Base-by-base conservation (phyloP, 805 yeast genomes). In the Cephaloascus albidus region DNA sequence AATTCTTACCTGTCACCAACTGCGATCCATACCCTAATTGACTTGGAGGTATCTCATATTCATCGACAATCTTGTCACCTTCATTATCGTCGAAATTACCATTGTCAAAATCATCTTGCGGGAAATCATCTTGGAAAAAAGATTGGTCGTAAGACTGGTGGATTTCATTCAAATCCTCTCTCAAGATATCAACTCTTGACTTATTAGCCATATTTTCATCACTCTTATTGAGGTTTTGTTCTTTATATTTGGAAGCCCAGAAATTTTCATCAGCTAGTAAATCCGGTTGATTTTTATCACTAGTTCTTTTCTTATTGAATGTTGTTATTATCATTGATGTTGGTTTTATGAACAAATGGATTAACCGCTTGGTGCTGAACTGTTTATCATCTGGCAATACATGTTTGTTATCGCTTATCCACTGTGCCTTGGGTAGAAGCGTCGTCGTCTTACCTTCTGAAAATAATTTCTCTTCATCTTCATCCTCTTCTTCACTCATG, bases 331-430 rank as follows among this genome's bases (percentile, higher is more conserved):
- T 49, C 27, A 45, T 44, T 30, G 52, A 58, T 15, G 41, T 52
- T 4, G 78, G 75, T 46, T 74, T 75, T 20, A 68, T 51, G 44
- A 65, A 68, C 16, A 76, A 55, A 40, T 64, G 68, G 12, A 71
- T 65, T 38, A 76, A 60, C 38, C 68, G 52, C 37, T 65, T 63
- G 1, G 78, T 71, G 33, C 71, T 70, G 48, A 70, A 76, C 43
- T 60, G 63, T 34, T 68, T 61, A 49, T 74, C 81, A 36, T 71
- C 74, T 0, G 78, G 78, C 10, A 76, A 50, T 18, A 61, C 53
- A 40, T 58, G 55, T 54, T 26, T 40, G 26, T 34, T 43, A 5
- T 38, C 42, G 18, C 19, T 36, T 28, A 18, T 38, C 51, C 50
- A 43, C 20, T 37, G 40, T 10, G 33, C 46, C 38, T 49, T 53